Evolutionary conservation across 305 asterid genomes (phyloP).

Genomic region (Solanum hybrid): DNA sequence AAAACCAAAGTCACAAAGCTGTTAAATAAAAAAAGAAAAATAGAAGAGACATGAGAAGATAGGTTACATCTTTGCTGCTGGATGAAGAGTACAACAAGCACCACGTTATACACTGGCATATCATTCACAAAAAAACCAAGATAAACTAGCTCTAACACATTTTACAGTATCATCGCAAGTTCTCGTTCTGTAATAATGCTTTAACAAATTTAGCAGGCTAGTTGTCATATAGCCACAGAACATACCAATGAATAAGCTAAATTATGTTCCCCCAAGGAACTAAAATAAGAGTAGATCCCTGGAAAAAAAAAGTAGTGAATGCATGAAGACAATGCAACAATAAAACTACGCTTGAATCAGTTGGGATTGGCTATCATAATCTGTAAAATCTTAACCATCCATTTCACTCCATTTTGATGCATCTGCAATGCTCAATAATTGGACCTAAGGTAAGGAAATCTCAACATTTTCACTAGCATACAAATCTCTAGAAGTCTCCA

Average conservation of each 20-base stretch:
- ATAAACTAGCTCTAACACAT: not conserved
- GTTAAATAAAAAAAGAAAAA: constrained; percentile 16
- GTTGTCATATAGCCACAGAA: not conserved
- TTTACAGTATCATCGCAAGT: not conserved
- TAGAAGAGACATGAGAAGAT: constrained; percentile 6
- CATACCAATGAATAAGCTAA: not conserved
- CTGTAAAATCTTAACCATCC: not conserved
- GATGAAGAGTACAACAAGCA: not conserved
- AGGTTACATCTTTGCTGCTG: constrained; percentile 6
- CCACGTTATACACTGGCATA: not conserved
- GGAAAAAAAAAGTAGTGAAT: not conserved
- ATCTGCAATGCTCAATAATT: not conserved
- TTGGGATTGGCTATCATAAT: not conserved
- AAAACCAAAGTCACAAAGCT: constrained; percentile 99
- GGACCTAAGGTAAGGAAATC: not conserved
- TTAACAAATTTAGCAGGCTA: not conserved
- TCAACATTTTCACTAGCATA: not conserved
- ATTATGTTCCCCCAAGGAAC: not conserved
- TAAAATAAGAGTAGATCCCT: not conserved
- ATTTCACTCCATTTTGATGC: not conserved
- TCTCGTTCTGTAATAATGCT: not conserved
- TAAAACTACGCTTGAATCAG: not conserved
- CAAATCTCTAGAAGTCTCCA: not conserved
- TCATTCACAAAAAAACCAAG: not conserved
- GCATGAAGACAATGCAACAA: not conserved